Base-by-base conservation (phyloP, 495 filamentous ascomycete genomes). In the Penicillium egyptiacum region DNA sequence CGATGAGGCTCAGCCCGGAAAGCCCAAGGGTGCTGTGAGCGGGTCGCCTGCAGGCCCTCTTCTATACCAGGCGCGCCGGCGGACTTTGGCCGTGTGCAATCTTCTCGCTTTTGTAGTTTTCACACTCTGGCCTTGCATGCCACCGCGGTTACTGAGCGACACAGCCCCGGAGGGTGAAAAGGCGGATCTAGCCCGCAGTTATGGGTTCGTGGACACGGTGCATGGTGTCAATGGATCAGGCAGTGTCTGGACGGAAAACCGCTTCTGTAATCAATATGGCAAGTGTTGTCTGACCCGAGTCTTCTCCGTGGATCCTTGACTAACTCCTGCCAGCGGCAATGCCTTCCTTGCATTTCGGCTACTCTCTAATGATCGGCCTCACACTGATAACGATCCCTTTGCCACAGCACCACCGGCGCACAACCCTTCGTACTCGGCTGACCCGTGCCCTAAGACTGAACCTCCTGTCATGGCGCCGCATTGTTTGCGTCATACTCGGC, bases 321-420 rank as follows among this genome's bases (percentile, higher is more conserved):
- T 56, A 40, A 30, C 30, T 9, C 12, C 40, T 9, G 26, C 74
- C 48, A 72, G 88, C 88, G 23, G 88, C 88, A 16, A 91, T 91
- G 88, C 88, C 88, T 7, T 86, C 85, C 16, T 79, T 92, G 59
- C 88, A 92, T 66, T 92, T 92, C 67, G 88, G 87, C 11, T 92
- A 91, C 63, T 86, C 88, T 6, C 82, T 92, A 31, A 81, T 88
- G 66, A 86, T 91, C 57, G 88, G 88, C 14, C 70, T 86, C 17
- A 90, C 88, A 0, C 80, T 91, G 54, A 77, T 83, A 69, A 72
- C 70, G 22, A 77, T 84, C 35, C 80, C 80, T 26, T 70, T 82
- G 20, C 69, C 71, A 30, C 62, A 65, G 11, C 69, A 71, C 23
- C 69, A 76, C 40, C 69, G 62, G 43, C 64, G 69, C 17, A 53